Evolutionary conservation across 257 asterid genomes (phyloP).

Genomic region (Fraxinus anomala): DNA sequence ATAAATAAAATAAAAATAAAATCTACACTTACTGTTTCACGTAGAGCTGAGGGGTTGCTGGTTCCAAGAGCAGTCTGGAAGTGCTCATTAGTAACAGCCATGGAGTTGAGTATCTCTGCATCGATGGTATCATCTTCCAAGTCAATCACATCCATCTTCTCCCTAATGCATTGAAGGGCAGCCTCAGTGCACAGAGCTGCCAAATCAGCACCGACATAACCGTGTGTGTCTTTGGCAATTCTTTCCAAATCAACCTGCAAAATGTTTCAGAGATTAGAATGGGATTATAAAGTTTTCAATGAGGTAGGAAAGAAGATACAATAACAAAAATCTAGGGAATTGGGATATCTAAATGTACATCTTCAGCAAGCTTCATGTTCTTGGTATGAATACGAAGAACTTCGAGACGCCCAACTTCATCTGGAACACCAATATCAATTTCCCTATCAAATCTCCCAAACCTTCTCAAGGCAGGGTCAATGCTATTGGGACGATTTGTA

Average conservation of each 20-base stretch:
- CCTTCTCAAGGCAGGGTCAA: constrained; percentile 90
- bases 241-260: constrained; percentile 88
- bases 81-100: constrained; percentile 93
- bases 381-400: constrained; percentile 88
- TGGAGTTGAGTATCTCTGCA: constrained; percentile 86
- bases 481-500: constrained; percentile 89
- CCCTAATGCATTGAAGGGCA: constrained; percentile 94
- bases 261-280: constrained; percentile 4
- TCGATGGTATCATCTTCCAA: constrained; percentile 87
- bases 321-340: not conserved
- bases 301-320: not conserved
- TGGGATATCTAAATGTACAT: constrained; percentile 40
- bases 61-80: constrained; percentile 88
- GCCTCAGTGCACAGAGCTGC: constrained; percentile 97
- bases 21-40: constrained; percentile 71
- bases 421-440: constrained; percentile 92
- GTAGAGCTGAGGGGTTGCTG: constrained; percentile 93
- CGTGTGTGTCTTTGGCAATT: constrained; percentile 78
- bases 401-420: constrained; percentile 96
- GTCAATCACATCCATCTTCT: constrained; percentile 95
- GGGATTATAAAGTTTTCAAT: not conserved
- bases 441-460: constrained; percentile 94
- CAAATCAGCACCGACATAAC: constrained; percentile 91
- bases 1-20: not conserved
- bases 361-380: constrained; percentile 94